phyloP scores from a whole-genome alignment of 2,329 filamentous ascomycete genomes.

The Aspergillus thermomutatus region DNA sequence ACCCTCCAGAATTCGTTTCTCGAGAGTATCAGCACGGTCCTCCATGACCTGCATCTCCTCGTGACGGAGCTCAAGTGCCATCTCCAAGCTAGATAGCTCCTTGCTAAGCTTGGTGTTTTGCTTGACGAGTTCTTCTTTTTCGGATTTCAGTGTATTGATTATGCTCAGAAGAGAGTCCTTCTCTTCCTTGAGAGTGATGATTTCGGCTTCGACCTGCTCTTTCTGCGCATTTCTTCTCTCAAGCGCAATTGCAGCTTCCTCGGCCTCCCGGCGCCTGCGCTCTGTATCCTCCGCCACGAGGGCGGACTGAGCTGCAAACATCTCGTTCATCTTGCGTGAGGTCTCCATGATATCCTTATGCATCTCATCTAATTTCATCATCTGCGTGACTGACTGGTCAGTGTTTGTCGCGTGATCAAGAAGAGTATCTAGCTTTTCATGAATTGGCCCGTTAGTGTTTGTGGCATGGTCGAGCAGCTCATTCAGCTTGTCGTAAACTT shows the following conservation, averaged over 20 bases:
- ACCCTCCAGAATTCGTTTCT: slow-evolving; percentile 88
- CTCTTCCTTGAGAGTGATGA: slow-evolving; percentile 53
- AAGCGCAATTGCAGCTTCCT: slow-evolving; percentile 75
- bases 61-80: slow-evolving; percentile 78
- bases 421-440: slow-evolving; percentile 33
- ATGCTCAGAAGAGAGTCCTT: slow-evolving; percentile 60
- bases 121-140: slow-evolving; percentile 65
- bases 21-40: slow-evolving; percentile 77
- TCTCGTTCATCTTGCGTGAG: slow-evolving; percentile 77
- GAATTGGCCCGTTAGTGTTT: slow-evolving; percentile 26
- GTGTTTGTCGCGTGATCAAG: slow-evolving; percentile 58
- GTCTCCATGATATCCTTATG: slow-evolving; percentile 83
- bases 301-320: slow-evolving; percentile 43
- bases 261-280: slow-evolving; percentile 71
- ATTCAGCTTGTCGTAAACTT: slow-evolving; percentile 59
- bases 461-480: slow-evolving; percentile 40
- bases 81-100: slow-evolving; percentile 88
- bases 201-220: slow-evolving; percentile 56
- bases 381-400: slow-evolving; percentile 67
- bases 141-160: slow-evolving; percentile 46
- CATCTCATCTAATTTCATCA: slow-evolving; percentile 83
- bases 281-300: slow-evolving; percentile 72
- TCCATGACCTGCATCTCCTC: slow-evolving; percentile 94
- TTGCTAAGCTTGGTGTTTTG: slow-evolving; percentile 78
- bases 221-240: slow-evolving; percentile 70